These are phyloP conservation scores for Malus domestica DNA, from an alignment of 306 rosid genomes.

Conservation along the genomic window ASM211411v1 NC_041804.1:26207501-26208000, in stretches of 20 bases:
- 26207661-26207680: conserved; percentile 36
- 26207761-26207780: conserved; percentile 38
- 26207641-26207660: conserved; percentile 24
- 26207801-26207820: conserved; percentile 88
- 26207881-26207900: conserved; percentile 40
- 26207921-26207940: conserved; percentile 46
- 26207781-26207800: conserved; percentile 65
- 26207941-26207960: conserved; percentile 70
- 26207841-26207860: conserved; percentile 66
- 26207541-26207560: neutral
- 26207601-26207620: neutral
- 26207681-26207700: conserved; percentile 33
- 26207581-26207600: neutral
- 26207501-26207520: neutral
- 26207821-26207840: conserved; percentile 57
- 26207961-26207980: neutral
- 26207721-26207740: conserved; percentile 35
- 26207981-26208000: too few species aligned
- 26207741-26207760: conserved; percentile 56
- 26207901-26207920: conserved; percentile 56
- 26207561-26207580: neutral
- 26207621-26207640: conserved; percentile 1
- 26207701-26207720: conserved; percentile 51
- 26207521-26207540: neutral
- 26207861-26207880: conserved; percentile 61